Evolutionary conservation across 129 eudicot genomes (phyloP).

Genomic region (Artemisia argyi): DNA sequence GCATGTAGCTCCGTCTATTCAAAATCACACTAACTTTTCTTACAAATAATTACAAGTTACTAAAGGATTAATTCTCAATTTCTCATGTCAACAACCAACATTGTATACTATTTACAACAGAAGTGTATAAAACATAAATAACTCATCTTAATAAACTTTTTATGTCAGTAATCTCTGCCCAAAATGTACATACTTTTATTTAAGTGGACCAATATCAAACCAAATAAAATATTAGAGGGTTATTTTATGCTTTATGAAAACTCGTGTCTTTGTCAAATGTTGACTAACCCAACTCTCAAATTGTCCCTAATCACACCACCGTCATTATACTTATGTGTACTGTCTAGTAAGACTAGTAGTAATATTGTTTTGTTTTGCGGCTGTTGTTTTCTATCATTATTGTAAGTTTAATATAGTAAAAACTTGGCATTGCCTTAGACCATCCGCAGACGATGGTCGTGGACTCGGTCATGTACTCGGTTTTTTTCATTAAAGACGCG

Average conservation of each 20-base stretch:
- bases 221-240: constrained; percentile 8
- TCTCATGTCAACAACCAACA: not conserved
- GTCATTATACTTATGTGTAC: constrained; percentile 19
- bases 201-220: constrained; percentile 18
- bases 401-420: too few relatives aligned
- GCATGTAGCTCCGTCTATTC: not conserved
- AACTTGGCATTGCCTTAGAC: too few relatives aligned
- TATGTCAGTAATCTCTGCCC: too few relatives aligned
- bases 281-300: constrained; percentile 17
- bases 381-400: too few relatives aligned
- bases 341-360: too few relatives aligned
- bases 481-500: too few relatives aligned
- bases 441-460: too few relatives aligned
- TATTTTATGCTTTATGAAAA: constrained; percentile 20
- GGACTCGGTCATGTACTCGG: too few relatives aligned
- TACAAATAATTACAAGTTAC: not conserved
- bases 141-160: too few relatives aligned
- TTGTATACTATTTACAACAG: not conserved
- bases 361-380: too few relatives aligned
- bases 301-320: constrained; percentile 12
- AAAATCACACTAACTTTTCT: not conserved
- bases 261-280: constrained; percentile 30
- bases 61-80: not conserved
- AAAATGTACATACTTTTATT: not conserved
- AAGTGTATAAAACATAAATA: not conserved